Percentiles rank a stretch among this genome's conserved stretches.
phyloP scores from a whole-genome alignment of 1,284 basidiomycete species.

The Ceratobasidium sp. region DNA sequence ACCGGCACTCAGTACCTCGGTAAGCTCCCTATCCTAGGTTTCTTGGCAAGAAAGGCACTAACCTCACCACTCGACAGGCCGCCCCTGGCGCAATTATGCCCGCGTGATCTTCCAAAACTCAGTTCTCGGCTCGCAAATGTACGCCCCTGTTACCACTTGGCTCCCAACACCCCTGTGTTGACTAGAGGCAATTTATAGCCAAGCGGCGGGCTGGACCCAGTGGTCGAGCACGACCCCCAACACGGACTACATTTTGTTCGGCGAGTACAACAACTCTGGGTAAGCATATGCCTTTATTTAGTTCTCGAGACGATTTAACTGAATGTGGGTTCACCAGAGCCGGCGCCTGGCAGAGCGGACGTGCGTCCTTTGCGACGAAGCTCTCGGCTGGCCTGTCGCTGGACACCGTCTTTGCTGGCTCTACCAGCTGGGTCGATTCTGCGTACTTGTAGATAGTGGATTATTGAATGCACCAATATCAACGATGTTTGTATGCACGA shows the following conservation, averaged over 20 bases:
- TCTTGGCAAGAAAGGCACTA: constrained; percentile 1
- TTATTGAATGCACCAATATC: not conserved
- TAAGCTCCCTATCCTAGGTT: not conserved
- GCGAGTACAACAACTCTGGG: too few species aligned
- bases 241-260: too few species aligned
- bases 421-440: constrained; percentile 49
- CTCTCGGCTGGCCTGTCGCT: constrained; percentile 36
- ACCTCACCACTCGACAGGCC: not conserved
- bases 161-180: not conserved
- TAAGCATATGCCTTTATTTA: too few species aligned
- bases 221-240: constrained; percentile 45
- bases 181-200: constrained; percentile 39
- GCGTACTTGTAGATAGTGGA: constrained; percentile 42
- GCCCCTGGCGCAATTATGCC: constrained; percentile 47
- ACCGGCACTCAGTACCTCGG: constrained; percentile 39
- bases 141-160: not conserved
- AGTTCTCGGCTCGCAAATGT: constrained; percentile 1
- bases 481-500: too few species aligned
- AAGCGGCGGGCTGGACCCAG: constrained; percentile 47
- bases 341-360: constrained; percentile 15
- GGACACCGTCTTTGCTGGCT: constrained; percentile 47
- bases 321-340: too few species aligned
- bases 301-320: too few species aligned
- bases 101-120: constrained; percentile 50
- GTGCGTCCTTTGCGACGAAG: constrained; percentile 44